Evolutionary conservation across 2,329 filamentous ascomycete genomes (phyloP), one percentile per base, ranked within the genome.

Genomic region (Chaetothyriales sp.): DNA sequence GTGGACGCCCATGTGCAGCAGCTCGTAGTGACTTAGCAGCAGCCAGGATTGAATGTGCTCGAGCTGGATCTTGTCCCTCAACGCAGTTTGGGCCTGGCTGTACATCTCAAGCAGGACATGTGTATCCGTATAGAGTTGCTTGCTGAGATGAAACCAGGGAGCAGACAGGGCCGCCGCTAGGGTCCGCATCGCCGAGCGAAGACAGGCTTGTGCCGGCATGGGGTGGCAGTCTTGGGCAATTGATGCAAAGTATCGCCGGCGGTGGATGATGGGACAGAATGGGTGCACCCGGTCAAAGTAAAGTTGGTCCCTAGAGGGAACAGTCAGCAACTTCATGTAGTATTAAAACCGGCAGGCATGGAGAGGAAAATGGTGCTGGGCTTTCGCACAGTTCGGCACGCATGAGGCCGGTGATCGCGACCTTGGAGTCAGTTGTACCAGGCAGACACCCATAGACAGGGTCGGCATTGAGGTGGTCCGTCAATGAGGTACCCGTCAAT

Each of bases 11-110:
- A n/a, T 56, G 60, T 62, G 60, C 60, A 66, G 66, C 13, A 65
- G 64, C 55, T 71, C 69, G 46, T 69, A 70, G 7, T 65, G 55
- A 0, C 64, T 64, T 0, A 70, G 46, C 13, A 71, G 53, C 2
- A 70, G 57, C 66, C 66, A 69, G 0, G 68, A 64, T 49, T 70
- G 68, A 1, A 63, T 61, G 5, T 64, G 58, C 48, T 69, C 66
- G 22, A 68, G 3, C 51, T 51, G 46, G 64, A 65, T 2, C 66
- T 51, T 0, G 54, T 46, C 6, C 63, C 59, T 5, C 58, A 9
- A 5, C 28, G 9, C 28, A 5, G 5, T 9, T 5, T 5, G 9
- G 5, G 28, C 9, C 28, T 5, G 5, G 5, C 5, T 9, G 28
- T 29, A 9, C 9, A 9, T 9, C 28, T 29, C 28, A 9, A 29